A percentile compares a stretch with the other conserved stretches of the same genome.
phyloP scores from a whole-genome alignment of 257 asterid species.

The Sherardia arvensis region DNA sequence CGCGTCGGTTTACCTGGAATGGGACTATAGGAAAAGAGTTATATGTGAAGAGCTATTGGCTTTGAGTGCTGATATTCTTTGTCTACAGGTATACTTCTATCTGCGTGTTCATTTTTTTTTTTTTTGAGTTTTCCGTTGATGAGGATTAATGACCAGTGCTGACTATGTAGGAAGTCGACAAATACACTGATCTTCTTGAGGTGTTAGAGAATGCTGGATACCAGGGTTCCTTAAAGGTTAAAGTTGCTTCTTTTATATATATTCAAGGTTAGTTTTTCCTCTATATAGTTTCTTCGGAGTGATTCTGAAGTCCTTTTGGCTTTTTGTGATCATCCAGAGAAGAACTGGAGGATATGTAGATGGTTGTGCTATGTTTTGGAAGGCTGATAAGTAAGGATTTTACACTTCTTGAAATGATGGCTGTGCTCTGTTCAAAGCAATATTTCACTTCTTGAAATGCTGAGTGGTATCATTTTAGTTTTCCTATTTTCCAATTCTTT shows the following conservation, averaged over 20 bases:
- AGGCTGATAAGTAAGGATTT: conserved; percentile 22
- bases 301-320: neutral
- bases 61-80: conserved; percentile 26
- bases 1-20: conserved; percentile 20
- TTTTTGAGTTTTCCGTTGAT: neutral
- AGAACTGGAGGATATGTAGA: conserved; percentile 32
- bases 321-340: conserved; percentile 17
- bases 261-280: too few relatives aligned
- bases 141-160: neutral
- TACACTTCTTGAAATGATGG: neutral
- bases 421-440: neutral
- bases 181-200: conserved; percentile 21
- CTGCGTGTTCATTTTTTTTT: neutral
- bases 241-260: neutral
- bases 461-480: neutral
- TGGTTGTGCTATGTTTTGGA: conserved; percentile 39
- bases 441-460: neutral
- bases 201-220: conserved; percentile 27
- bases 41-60: conserved; percentile 25
- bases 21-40: conserved; percentile 23
- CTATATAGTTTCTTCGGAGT: neutral
- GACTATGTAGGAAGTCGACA: conserved; percentile 31
- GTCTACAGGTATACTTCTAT: conserved; percentile 21
- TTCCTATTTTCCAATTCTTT: conserved; percentile 3
- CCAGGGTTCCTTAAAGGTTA: conserved; percentile 27